Evolutionary conservation across 805 yeast genomes (phyloP).

Genomic region (Millerozyma miso): DNA sequence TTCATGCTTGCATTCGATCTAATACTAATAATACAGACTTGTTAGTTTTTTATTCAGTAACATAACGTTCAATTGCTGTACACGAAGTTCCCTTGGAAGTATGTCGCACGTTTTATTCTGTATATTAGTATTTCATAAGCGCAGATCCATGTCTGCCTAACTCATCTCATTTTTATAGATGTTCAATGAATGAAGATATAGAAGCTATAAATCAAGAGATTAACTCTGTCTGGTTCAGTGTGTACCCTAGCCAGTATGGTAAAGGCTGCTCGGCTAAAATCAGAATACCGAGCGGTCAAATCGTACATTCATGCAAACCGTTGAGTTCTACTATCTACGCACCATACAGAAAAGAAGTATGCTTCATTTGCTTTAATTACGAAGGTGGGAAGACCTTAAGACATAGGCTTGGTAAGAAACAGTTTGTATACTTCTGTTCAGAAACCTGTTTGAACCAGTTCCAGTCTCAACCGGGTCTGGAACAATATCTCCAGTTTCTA

Average conservation of each 20-base stretch:
- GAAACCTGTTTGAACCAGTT: constrained; percentile 40
- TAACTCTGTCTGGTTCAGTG: constrained; percentile 11
- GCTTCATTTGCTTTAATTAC: constrained; percentile 50
- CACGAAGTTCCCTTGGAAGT: too few relatives aligned
- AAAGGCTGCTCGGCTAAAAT: constrained; percentile 54
- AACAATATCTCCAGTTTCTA: constrained; percentile 28
- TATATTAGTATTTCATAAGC: neutral
- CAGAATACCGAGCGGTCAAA: constrained; percentile 38
- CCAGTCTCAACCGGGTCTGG: constrained; percentile 28
- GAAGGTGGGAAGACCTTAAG: constrained; percentile 46
- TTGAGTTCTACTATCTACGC: constrained; percentile 45
- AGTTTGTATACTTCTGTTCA: constrained; percentile 53
- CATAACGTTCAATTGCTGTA: too few relatives aligned
- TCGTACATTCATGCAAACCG: constrained; percentile 40
- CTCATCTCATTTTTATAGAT: neutral
- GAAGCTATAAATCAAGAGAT: constrained; percentile 1
- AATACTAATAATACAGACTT: neutral
- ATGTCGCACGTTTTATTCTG: neutral
- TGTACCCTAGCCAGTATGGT: constrained; percentile 24
- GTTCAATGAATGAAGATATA: neutral
- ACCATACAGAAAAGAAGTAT: constrained; percentile 61
- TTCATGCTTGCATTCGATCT: too few relatives aligned
- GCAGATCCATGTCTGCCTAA: neutral
- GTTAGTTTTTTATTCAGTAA: too few relatives aligned
- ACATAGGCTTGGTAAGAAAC: constrained; percentile 30